Evolutionary conservation across 305 asterid species (phyloP), one percentile per base, ranked within the genome.

Genomic region (Fraxinus albicans): DNA sequence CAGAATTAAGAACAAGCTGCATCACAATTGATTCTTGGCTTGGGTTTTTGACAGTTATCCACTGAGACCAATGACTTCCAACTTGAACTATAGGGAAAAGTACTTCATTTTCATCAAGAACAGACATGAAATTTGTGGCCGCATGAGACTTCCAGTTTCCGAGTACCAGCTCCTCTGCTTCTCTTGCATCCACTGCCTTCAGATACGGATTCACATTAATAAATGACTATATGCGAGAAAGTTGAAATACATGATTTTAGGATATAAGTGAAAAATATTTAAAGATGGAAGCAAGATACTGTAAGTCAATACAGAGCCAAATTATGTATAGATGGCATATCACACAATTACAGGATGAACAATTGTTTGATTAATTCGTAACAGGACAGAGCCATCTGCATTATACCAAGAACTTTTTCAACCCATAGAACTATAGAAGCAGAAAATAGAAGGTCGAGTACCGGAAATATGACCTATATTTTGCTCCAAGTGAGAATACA

Each of bases 111-210:
- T 81, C 88, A 83, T 86, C 93, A 76, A 92, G 93, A 69, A 96
- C 87, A 6, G 97, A 93, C 90, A 87, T 84, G 79, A 67, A 88
- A 76, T 73, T 86, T 53, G 84, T 85, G 21, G 90, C 86, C 42
- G 92, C 96, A 72, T 93, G 99, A 83, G 97, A 92, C 88, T 91
- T 96, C 99, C 99, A 94, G 91, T 90, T 96, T 82, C 70, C 84
- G 40, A 94, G 94, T 6, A 96, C 91, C 78, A 86, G 53, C 82
- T 93, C 96, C 47, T 34, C 73, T 47, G 94, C 97, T 85, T 90
- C 91, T 84, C 91, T 87, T 83, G 90, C 74, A 84, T 88, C 90
- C 82, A 83, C 60, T 70, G 82, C 98, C 98, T 92, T 85, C 93
- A 88, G 58, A 84, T 73, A 84, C 79, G 25, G 65, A 86, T 77